Base-by-base conservation (phyloP, 495 filamentous ascomycete species). In the Cryomyces minteri region DNA sequence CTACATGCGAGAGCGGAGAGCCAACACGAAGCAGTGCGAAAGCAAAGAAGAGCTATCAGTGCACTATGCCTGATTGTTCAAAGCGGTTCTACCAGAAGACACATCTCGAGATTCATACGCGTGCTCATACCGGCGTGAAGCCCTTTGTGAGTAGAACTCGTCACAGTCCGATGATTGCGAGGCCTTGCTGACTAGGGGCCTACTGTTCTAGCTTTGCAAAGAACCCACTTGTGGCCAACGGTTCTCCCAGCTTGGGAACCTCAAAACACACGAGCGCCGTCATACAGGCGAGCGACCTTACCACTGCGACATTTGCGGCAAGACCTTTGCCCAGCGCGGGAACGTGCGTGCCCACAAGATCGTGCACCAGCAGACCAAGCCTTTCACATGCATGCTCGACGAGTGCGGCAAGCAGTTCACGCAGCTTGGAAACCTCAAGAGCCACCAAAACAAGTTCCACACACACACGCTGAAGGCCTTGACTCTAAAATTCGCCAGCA, bases 391-490 rank as follows among this genome's bases (percentile, higher is more conserved):
- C 58, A 73, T 72, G 43, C 67, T 95, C 14, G 84, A 90, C 53
- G 69, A 75, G 45, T 95, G 88, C 58, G 68, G 72, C 41, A 94
- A 93, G 63, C 71, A 79, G 18, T 94, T 94, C 55, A 88, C 84
- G 0, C 83, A 88, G 46, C 70, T 88, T 4, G 88, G 88, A 0
- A 94, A 94, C 52, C 67, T 93, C 5, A 94, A 94, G 72, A 84
- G 78, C 18, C 88, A 96, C 58, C 88, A 94, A 58, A 95, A 96
- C 61, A 85, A 83, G 50, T 96, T 90, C 56, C 88, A 96, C 58
- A 67, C 73, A 25, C 58, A 71, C 6, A 80, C 83, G 1, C 69
- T 96, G 30, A 70, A 71, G 33, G 62, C 71, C n/a, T 64, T 94
- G 40, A 92, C 83, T 4, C 47, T 66, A 31, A 82, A 77, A 55